Evolutionary conservation across 2,329 filamentous ascomycete genomes (phyloP), one percentile per base, ranked within the genome.

Genomic region (Periconia sp.): DNA sequence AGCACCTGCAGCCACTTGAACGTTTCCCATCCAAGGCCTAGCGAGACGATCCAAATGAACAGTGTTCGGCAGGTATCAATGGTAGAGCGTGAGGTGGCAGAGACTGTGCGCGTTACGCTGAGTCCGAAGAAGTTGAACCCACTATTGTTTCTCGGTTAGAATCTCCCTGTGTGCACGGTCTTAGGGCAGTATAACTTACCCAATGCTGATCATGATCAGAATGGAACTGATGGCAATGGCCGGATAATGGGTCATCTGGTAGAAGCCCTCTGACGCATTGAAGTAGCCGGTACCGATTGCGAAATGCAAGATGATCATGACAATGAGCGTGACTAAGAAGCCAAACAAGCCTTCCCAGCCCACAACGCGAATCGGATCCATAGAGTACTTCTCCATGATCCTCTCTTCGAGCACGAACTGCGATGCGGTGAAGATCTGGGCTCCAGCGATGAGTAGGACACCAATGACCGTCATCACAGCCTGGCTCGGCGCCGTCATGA

Each of bases 91-190:
- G 93, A 91, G 0, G 94, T 99, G 11, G 94, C 94, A 58, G 90
- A 95, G 61, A 99, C 91, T 57, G 78, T 87, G 55, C 91, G 86
- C 1, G 94, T 99, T 9, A 99, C 93, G 0, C 90, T 94, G 10
- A 99, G 84, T 8, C 94, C 94, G 74, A 99, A 99, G 80, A 96
- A 99, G 78, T 99, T 99, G 84, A 97, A 99, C 50, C 93, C 92
- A 59, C 91, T 95, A 55, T 27, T 23, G 41, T 18, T 5, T 37
- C 15, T n/a, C 35, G 37, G 56, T 51, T 20, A 33, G 11, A 19
- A 30, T n/a, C 14, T 46, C 35, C 27, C n/a, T 20, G 20, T 14
- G 14, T 45, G 15, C 15, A 11, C 13, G 27, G 30, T 14, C 3
- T 37, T 37, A 14, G 61, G 59, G 27, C 47, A 18, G 45, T 46